Evolutionary conservation across 1,284 basidiomycete species (phyloP), one percentile per base, ranked within the genome.

Genomic region (Pascua sp.): DNA sequence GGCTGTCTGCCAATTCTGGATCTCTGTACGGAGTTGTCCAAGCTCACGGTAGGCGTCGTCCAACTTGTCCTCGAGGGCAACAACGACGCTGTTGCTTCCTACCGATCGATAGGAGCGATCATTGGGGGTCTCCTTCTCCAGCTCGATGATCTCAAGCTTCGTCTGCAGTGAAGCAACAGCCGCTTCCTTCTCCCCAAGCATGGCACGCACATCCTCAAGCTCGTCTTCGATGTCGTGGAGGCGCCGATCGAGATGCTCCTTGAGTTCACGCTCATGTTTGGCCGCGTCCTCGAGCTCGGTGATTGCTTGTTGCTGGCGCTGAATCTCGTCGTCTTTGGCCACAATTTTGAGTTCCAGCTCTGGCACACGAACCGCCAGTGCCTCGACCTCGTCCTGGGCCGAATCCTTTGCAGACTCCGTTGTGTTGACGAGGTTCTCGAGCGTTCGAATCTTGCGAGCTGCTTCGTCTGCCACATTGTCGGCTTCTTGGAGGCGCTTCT

Each of bases 31-130:
- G 47, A 95, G 78, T 16, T 85, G 82, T 0, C 86, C 88, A 57
- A 92, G 88, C 71, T 93, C 90, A 66, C 81, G 84, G 69, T 90
- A 82, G 0, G 91, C 91, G 1, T 85, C 83, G 60, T 90, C 42
- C 42, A 44, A 17, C 42, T 16, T 15, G 42, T 16, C 42, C 42
- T 44, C n/a, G 15, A 44, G 12, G 4, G 41, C 41, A 42, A 42
- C 17, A 0, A 53, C 38, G 16, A 39, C 13, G 8, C 32, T n/a
- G 42, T 11, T 42, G 41, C 43, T 15, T 4, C 40, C 41, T 2
- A 32, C 24, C 24, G 24, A 32, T 32, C 24, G 24, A 32, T 32
- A 32, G 17, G 37, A 38, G 39, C 51, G 8, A 45, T 15, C 9
- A 42, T 40, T 32, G 8, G 32, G 32, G 32, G 46, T 24, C 8